These are phyloP conservation scores for Monilinia fructicola DNA, from an alignment of 2,329 filamentous ascomycete species.

Conservation along the genomic window DNA sequence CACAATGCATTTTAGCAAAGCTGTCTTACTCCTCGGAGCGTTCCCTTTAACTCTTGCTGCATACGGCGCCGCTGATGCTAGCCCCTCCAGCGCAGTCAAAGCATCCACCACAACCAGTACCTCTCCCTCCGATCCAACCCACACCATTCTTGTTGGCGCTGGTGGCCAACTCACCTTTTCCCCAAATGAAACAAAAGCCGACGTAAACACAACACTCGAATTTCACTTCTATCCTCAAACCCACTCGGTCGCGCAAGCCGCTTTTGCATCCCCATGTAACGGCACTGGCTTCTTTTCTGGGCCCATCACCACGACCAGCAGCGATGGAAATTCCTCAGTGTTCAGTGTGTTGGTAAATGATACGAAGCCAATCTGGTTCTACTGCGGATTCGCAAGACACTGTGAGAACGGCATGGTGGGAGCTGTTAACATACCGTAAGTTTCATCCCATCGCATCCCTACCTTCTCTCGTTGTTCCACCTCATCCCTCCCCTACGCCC, in stretches of 20 bases:
- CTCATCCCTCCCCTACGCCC: neutral
- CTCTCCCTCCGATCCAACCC: slow-evolving; percentile 27
- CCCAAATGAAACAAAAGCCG: slow-evolving; percentile 51
- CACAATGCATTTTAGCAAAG: slow-evolving; percentile 39
- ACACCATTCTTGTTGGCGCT: slow-evolving; percentile 40
- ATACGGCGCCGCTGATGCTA: slow-evolving; percentile 20
- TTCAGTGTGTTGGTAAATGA: slow-evolving; percentile 46
- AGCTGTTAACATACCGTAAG: slow-evolving; percentile 44
- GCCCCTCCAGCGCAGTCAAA: slow-evolving; percentile 24
- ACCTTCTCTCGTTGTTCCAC: neutral
- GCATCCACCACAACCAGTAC: slow-evolving; percentile 23
- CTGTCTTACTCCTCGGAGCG: slow-evolving; percentile 28
- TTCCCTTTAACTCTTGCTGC: slow-evolving; percentile 33
- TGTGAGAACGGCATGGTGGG: slow-evolving; percentile 47
- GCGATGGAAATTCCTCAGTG: slow-evolving; percentile 39
- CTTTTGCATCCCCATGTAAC: slow-evolving; percentile 41
- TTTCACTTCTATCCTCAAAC: slow-evolving; percentile 55
- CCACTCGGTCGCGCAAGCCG: slow-evolving; percentile 49
- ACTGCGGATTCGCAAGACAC: slow-evolving; percentile 44
- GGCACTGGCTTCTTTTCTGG: slow-evolving; percentile 36
- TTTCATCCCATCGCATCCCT: neutral
- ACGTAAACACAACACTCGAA: slow-evolving; percentile 52
- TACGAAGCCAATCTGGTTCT: slow-evolving; percentile 47
- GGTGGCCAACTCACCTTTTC: slow-evolving; percentile 47
- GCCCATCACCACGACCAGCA: slow-evolving; percentile 23